Conservation (phyloP, 106 monocot species). For the Apostasia shenzhenica region DNA sequence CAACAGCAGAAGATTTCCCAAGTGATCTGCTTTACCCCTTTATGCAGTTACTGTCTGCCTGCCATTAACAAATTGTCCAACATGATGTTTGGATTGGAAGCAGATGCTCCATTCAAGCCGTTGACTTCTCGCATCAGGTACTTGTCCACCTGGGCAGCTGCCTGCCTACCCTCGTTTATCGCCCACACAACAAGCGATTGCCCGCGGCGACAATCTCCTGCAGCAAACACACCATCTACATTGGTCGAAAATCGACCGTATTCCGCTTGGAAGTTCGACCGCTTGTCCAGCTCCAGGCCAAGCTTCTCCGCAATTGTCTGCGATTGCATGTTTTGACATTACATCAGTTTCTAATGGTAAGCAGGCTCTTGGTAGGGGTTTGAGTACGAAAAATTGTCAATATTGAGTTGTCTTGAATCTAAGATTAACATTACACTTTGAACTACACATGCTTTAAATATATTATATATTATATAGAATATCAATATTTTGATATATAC, state of each 20-base stretch:
- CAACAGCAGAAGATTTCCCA: too few species aligned
- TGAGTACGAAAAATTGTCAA: too few species aligned
- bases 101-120: not conserved
- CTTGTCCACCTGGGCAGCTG: conserved; percentile 71
- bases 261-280: conserved; percentile 93
- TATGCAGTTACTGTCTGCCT: conserved; percentile 32
- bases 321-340: not conserved
- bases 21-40: not conserved
- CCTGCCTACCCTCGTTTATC: conserved; percentile 85
- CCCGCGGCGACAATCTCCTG: conserved; percentile 90
- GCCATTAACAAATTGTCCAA: conserved; percentile 18
- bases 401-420: too few species aligned
- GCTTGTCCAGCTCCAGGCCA: conserved; percentile 66
- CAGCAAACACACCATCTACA: conserved; percentile 83
- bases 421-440: too few species aligned
- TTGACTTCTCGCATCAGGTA: conserved; percentile 53
- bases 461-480: too few species aligned
- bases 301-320: conserved; percentile 76
- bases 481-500: too few species aligned
- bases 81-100: not conserved
- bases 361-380: too few species aligned
- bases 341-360: not conserved
- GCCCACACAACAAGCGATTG: conserved; percentile 99
- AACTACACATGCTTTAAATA: too few species aligned
- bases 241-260: conserved; percentile 82